A percentile compares a stretch with the other conserved stretches of the same genome.
Evolutionary conservation across 2,329 filamentous ascomycete genomes (phyloP).

Genomic region (Aspergillus phoenicis): DNA sequence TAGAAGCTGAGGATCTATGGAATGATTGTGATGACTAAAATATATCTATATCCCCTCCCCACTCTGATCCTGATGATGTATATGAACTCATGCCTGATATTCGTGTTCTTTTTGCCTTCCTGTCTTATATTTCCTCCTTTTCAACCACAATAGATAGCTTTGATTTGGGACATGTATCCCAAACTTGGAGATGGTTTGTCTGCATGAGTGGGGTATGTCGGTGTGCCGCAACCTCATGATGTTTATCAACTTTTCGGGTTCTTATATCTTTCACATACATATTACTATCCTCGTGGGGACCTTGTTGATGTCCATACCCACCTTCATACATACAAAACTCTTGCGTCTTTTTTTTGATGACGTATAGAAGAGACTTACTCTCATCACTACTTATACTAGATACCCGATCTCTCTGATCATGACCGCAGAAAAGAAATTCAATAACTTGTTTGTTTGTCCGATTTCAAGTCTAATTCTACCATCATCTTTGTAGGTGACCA

Average conservation of each 20-base stretch:
- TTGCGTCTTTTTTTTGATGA: too few species aligned
- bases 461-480: constrained; percentile 18
- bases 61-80: constrained; percentile 17
- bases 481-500: constrained; percentile 11
- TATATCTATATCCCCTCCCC: neutral
- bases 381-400: too few species aligned
- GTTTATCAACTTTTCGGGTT: neutral
- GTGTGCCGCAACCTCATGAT: too few species aligned
- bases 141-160: neutral
- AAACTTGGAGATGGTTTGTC: neutral
- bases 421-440: neutral
- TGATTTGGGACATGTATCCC: neutral
- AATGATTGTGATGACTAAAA: constrained; percentile 17
- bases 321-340: too few species aligned
- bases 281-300: too few species aligned
- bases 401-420: neutral
- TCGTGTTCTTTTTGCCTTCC: neutral
- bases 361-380: too few species aligned
- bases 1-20: constrained; percentile 37
- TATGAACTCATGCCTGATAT: constrained; percentile 12
- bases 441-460: constrained; percentile 8
- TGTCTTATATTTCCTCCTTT: neutral
- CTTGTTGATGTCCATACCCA: too few species aligned
- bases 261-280: too few species aligned
- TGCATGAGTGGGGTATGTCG: too few species aligned